Base-by-base conservation (phyloP, 2,329 filamentous ascomycete genomes). In the Reticulascus tulasneorum region DNA sequence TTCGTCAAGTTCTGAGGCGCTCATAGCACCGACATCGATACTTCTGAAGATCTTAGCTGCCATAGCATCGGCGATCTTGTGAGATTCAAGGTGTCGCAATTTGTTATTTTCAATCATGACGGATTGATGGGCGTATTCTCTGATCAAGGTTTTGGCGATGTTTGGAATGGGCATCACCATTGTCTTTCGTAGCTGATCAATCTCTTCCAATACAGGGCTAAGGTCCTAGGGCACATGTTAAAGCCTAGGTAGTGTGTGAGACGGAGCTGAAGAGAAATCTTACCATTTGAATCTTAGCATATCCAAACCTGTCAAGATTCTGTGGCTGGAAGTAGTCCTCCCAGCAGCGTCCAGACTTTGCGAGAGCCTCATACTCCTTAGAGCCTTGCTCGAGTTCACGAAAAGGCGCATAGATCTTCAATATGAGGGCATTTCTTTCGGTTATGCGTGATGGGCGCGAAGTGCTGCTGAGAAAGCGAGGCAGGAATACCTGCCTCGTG, bases 111-210 rank as follows among this genome's bases (percentile, higher is more conserved):
- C 49, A 13, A 52, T 47, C 30, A 39, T 26, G n/a, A 45, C 45
- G 18, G 49, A 49, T 35, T 51, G 50, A 29, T 48, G 49, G 9
- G 45, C 47, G 19, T 44, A 50, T 11, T 47, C 31, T 3, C 23
- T 22, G 18, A 47, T 23, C 27, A 45, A 29, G n/a, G 18, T 22
- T 17, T 43, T 45, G 21, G 38, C 33, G 29, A 44, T 17, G 9
- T 17, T 25, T 6, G 27, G 37, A 10, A 19, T 12, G 12, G 37
- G 19, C 10, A 45, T 34, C 17, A 17, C n/a, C n/a, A n/a, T n/a
- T n/a, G n/a, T 24, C 9, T 35, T 10, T 34, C n/a, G 28, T 6
- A 38, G 6, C 6, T 16, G 17, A 23, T 48, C 46, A 23, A 45
- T 41, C 18, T 43, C 29, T 5, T n/a, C 19, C 4, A 47, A 30